phyloP scores from a whole-genome alignment of 2,329 filamentous ascomycete genomes.

The Blastomyces gilchristii region DNA sequence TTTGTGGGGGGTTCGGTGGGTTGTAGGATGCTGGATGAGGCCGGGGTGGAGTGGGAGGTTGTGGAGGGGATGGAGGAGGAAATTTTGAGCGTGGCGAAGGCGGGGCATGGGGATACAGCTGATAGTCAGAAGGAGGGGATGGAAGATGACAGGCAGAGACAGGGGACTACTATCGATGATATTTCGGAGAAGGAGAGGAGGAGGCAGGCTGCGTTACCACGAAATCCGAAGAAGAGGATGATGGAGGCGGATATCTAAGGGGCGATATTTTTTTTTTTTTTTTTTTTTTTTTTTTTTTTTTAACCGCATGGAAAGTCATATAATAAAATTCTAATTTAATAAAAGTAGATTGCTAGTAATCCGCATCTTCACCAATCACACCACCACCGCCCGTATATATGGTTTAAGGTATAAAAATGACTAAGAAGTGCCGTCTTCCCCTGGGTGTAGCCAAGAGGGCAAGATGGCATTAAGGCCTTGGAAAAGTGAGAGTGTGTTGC shows the following conservation, averaged over 20 bases:
- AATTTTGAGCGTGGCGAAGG: slow-evolving; percentile 71
- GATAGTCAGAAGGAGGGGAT: slow-evolving; percentile 20
- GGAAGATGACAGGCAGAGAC: slow-evolving; percentile 18
- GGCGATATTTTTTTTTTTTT: neutral
- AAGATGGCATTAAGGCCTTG: neutral
- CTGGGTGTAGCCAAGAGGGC: neutral
- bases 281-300: slow-evolving; percentile 1
- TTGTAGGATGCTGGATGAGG: slow-evolving; percentile 55
- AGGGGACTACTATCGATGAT: slow-evolving; percentile 29
- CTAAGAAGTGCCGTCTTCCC: neutral
- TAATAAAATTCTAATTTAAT: neutral
- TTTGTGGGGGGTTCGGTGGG: slow-evolving; percentile 80
- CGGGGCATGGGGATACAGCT: slow-evolving; percentile 53
- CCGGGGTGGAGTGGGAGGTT: slow-evolving; percentile 63
- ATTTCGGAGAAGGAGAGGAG: slow-evolving; percentile 30
- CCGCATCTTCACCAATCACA: neutral
- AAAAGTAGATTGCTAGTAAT: neutral
- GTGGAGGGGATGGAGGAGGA: slow-evolving; percentile 67
- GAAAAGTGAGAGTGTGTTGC: neutral
- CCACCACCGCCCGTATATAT: neutral
- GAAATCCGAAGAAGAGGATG: slow-evolving; percentile 40
- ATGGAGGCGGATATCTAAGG: slow-evolving; percentile 28
- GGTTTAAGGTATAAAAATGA: neutral
- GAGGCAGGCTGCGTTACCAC: slow-evolving; percentile 28
- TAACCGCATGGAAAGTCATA: neutral